These are phyloP conservation scores for Magnaporthiopsis poae DNA, from an alignment of 2,329 filamentous ascomycete genomes.

Conservation along the genomic window DNA sequence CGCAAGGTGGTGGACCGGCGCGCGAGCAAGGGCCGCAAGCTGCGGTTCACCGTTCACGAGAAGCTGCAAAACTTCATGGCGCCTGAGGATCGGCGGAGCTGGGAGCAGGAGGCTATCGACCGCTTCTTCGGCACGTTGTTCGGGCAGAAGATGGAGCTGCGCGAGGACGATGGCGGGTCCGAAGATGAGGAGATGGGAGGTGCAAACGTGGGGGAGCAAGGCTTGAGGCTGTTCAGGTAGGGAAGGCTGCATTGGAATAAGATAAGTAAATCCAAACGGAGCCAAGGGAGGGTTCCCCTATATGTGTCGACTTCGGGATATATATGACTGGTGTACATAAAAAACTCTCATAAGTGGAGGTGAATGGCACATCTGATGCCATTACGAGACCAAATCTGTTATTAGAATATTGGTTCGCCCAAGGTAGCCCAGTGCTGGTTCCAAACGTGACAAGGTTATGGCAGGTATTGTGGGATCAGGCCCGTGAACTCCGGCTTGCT, in stretches of 20 bases:
- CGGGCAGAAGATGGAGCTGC: constrained; percentile 57
- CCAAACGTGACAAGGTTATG: constrained; percentile 2
- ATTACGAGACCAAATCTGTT: not conserved
- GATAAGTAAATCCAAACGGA: not conserved
- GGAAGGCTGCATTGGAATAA: not conserved
- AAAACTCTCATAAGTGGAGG: not conserved
- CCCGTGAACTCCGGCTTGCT: no score
- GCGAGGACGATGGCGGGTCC: constrained; percentile 8
- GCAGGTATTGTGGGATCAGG: not conserved
- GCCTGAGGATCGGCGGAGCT: constrained; percentile 67
- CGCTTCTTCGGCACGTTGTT: constrained; percentile 66
- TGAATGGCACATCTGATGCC: no score
- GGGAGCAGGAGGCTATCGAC: constrained; percentile 73
- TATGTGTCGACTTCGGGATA: not conserved
- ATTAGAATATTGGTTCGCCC: not conserved
- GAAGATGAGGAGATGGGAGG: constrained; percentile 32
- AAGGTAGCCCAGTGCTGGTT: not conserved
- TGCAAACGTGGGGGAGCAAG: constrained; percentile 42
- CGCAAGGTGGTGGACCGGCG: constrained; percentile 82
- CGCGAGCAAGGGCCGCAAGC: constrained; percentile 87
- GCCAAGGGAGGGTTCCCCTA: no score
- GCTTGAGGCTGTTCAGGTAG: constrained; percentile 41
- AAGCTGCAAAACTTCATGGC: constrained; percentile 98
- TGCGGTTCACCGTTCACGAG: constrained; percentile 90
- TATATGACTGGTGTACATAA: not conserved